These are phyloP conservation scores for Botrytis byssoidea DNA, from an alignment of 2,329 filamentous ascomycete genomes.

Conservation along the genomic window DNA sequence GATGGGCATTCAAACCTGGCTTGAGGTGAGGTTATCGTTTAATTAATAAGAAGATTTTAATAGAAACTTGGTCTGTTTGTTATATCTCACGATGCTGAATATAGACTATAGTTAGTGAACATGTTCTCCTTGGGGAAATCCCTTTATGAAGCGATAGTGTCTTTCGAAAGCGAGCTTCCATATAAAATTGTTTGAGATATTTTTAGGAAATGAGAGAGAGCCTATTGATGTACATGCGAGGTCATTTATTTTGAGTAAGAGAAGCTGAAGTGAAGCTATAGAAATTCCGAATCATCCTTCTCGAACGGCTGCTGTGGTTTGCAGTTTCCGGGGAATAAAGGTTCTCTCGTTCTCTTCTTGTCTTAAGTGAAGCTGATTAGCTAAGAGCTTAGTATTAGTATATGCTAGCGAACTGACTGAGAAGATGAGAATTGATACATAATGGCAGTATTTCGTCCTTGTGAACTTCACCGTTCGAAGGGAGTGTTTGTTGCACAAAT, in stretches of 20 bases:
- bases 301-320: no score
- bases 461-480: no score
- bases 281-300: not conserved
- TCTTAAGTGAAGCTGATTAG: not conserved
- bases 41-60: no score
- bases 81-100: no score
- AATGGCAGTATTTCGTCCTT: not conserved
- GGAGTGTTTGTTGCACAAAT: no score
- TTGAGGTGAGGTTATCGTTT: no score
- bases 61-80: no score
- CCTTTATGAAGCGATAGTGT: not conserved
- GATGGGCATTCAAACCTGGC: accelerated
- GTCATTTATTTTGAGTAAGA: not conserved
- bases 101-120: not conserved
- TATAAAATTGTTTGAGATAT: accelerated
- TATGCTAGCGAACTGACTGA: not conserved
- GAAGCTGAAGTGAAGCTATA: not conserved
- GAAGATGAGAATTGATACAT: not conserved
- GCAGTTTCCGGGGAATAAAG: not conserved
- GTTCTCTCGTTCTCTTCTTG: not conserved
- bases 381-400: not conserved
- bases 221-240: not conserved
- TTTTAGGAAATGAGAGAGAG: no score
- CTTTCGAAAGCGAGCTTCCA: no score
- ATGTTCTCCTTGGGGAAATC: accelerated